Evolutionary conservation across 2,329 filamentous ascomycete species (phyloP).

Genomic region (Colletotrichum phormii): DNA sequence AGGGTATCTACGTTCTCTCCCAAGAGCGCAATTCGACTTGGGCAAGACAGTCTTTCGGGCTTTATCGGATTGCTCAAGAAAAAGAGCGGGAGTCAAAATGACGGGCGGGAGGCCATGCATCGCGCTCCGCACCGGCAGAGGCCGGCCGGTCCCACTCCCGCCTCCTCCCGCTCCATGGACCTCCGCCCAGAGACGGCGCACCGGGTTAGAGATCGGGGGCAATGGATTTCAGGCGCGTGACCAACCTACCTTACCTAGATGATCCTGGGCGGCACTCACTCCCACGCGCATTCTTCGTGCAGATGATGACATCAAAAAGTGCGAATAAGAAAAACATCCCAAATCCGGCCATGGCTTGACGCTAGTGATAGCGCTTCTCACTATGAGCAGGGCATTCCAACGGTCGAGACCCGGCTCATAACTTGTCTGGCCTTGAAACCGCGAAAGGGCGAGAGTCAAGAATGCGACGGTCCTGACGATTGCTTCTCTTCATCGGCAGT

Average conservation of each 20-base stretch:
- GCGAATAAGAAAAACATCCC: not conserved
- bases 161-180: not conserved
- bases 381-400: slow-evolving; percentile 14
- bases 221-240: not conserved
- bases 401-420: not conserved
- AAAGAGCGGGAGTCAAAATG: not conserved
- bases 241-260: not conserved
- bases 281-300: not conserved
- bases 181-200: not conserved
- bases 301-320: not conserved
- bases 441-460: not conserved
- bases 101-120: not conserved
- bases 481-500: not conserved
- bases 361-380: slow-evolving; percentile 6
- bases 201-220: slow-evolving; percentile 1
- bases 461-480: not conserved
- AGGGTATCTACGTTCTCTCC: not conserved
- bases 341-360: not conserved
- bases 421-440: slow-evolving; percentile 11
- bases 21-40: not conserved
- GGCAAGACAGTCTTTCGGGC: not conserved
- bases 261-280: not conserved
- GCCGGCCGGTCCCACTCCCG: not conserved
- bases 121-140: slow-evolving; percentile 9
- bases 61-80: not conserved